Evolutionary conservation across 192 early-diverging fungal genomes (phyloP), one percentile per base, ranked within the genome.

Genomic region (Geranomyces michiganensis): DNA sequence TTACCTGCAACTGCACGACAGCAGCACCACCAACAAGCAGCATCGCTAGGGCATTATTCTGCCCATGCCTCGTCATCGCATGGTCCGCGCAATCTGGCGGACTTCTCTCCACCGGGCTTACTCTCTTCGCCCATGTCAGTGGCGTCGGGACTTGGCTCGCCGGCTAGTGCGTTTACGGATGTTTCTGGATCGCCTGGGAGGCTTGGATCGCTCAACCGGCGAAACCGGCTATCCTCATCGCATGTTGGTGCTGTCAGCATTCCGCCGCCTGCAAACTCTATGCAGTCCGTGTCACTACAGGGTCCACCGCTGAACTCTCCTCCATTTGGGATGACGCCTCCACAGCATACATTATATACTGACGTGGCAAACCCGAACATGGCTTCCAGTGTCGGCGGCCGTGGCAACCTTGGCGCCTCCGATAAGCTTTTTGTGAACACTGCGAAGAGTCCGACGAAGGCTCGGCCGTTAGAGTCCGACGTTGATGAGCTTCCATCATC

Each of bases 1-100:
- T 59, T 73, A n/a, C 72, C 63, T 31, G 72, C 72, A 12, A 73
- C 72, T 12, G 63, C 72, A 45, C 41, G 64, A 19, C 27, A 58
- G 19, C 70, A 65, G 29, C 36, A 65, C 21, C 47, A 65, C 64
- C 43, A 48, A 21, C 60, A 24, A 9, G 17, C 4, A 27, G n/a
- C 10, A 33, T 29, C 60, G 60, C 24, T 24, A 22, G 19, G 22
- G 65, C 45, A 6, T 53, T 26, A 6, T 3, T 2, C 48, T 8
- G 19, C 17, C 30, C 27, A 17, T 33, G 48, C 62, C 21, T 65
- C 33, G 24, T 27, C 43, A 29, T 7, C 8, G 3, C 44, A 32
- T 10, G 41, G 62, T 0, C 44, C 19, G 7, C 19, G 32, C 33
- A 32, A 53, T 24, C 27, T 53, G 36, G 36, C 67, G 8, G 44